Base-by-base conservation (phyloP, 345 rosid species). In the Sonneratia alba region DNA sequence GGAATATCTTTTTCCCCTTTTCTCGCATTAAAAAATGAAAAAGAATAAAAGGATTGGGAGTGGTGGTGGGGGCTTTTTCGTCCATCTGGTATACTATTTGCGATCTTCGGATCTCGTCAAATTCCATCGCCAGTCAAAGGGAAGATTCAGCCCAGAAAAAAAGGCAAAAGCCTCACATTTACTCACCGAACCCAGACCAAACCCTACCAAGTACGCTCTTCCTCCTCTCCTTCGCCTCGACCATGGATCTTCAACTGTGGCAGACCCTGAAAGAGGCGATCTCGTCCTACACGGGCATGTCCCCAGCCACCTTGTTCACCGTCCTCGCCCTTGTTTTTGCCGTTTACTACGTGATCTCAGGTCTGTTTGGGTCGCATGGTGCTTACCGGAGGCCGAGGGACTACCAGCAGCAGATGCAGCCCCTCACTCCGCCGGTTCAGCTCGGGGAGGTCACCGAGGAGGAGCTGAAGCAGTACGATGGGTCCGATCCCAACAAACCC, bases 221-320 rank as follows among this genome's bases (percentile, higher is more conserved):
- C 34, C 34, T 53, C 36, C 8, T 2, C 11, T 55, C 36, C 55
- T 68, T 19, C 70, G 55, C 16, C 36, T 68, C 53, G 55, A 9
- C 67, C 47, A 96, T 96, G 99, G 94, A 89, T 62, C 75, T 96
- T 73, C 85, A 86, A 57, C 89, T 91, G 63, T 96, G 99, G 99
- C 91, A 88, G 64, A 86, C 96, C 68, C 75, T 92, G 9, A 91
- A 89, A 85, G 96, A 88, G 71, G 91, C 97, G 21, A 91, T 92
- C 53, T 79, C 85, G 49, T 86, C 79, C 45, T 96, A 96, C 88
- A 91, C 98, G 0, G 98, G 99, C 59, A 86, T 91, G 47, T 89
- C 98, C 56, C 97, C 98, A 34, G 81, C 93, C 0, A 76, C 87
- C 42, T 87, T 96, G 85, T 92, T 92, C 76, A 91, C 98, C 15